Evolutionary conservation across 2,329 filamentous ascomycete genomes (phyloP).

Genomic region (Diplodia sapinea): DNA sequence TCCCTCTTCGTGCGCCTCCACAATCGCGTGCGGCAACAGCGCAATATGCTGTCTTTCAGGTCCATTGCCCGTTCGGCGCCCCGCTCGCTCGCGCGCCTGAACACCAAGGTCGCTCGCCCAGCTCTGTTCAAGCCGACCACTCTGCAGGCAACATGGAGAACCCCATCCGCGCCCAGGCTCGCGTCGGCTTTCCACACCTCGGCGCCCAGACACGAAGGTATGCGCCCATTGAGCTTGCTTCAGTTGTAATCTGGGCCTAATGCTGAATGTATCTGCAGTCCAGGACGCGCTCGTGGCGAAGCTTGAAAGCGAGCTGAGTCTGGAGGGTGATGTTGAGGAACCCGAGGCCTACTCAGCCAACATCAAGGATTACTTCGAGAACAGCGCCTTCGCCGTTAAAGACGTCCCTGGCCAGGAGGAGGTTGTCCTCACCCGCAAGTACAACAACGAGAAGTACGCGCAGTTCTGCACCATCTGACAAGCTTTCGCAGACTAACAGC

Average conservation of each 20-base stretch:
- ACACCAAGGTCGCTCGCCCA: conserved; percentile 46
- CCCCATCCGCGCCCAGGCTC: conserved; percentile 41
- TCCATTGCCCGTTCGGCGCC: conserved; percentile 54
- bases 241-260: not conserved
- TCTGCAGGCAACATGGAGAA: conserved; percentile 45
- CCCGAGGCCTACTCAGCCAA: conserved; percentile 74
- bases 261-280: conserved; percentile 34
- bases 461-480: not conserved
- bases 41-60: conserved; percentile 53
- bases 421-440: conserved; percentile 80
- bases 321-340: conserved; percentile 47
- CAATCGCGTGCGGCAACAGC: conserved; percentile 27
- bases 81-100: conserved; percentile 50
- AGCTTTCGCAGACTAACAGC: conserved; percentile 15
- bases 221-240: conserved; percentile 32
- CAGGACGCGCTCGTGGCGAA: conserved; percentile 85
- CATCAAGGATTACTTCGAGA: conserved; percentile 87
- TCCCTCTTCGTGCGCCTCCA: conserved; percentile 22
- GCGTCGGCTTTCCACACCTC: conserved; percentile 53
- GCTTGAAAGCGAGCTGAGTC: conserved; percentile 80
- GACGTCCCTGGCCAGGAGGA: conserved; percentile 87
- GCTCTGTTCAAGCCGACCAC: conserved; percentile 41
- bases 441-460: conserved; percentile 86
- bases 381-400: conserved; percentile 77
- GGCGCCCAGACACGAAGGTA: conserved; percentile 41